Evolutionary conservation across 306 rosid species (phyloP).

Genomic region (Cucurbita ficifolia): DNA sequence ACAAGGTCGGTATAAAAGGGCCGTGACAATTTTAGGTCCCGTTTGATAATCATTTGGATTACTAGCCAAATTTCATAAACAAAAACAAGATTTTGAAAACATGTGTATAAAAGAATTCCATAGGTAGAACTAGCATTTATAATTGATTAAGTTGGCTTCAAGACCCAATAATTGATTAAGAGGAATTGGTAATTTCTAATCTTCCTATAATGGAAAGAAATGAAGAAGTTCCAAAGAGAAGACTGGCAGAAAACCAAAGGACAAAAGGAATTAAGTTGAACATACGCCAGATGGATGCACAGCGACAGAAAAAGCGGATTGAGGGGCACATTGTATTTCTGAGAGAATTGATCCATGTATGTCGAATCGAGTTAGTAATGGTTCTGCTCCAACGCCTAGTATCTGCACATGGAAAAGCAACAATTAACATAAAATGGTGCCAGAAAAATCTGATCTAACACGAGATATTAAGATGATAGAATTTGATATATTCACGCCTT

Average conservation of each 20-base stretch:
- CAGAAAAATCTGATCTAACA: background rate
- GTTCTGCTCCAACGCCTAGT: constrained; percentile 78
- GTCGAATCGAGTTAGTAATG: constrained; percentile 56
- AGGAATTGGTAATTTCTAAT: background rate
- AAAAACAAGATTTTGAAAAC: no score
- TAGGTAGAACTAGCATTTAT: no score
- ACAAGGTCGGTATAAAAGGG: background rate
- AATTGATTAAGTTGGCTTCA: background rate
- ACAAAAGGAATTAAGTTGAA: background rate
- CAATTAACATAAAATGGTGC: background rate
- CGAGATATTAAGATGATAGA: background rate
- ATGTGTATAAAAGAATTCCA: no score
- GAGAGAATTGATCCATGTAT: constrained; percentile 71
- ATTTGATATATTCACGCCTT: background rate
- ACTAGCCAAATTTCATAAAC: no score
- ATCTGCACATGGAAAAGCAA: constrained; percentile 29
- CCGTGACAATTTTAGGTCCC: background rate
- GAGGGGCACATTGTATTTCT: constrained; percentile 80
- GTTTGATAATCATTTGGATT: no score
- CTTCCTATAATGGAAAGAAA: background rate
- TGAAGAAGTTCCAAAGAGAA: background rate
- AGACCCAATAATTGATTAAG: background rate
- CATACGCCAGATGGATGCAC: constrained; percentile 72
- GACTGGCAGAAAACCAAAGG: background rate
- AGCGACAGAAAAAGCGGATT: constrained; percentile 62